Base-by-base conservation (phyloP, 2,329 filamentous ascomycete genomes). In the Fusarium lyarnte region DNA sequence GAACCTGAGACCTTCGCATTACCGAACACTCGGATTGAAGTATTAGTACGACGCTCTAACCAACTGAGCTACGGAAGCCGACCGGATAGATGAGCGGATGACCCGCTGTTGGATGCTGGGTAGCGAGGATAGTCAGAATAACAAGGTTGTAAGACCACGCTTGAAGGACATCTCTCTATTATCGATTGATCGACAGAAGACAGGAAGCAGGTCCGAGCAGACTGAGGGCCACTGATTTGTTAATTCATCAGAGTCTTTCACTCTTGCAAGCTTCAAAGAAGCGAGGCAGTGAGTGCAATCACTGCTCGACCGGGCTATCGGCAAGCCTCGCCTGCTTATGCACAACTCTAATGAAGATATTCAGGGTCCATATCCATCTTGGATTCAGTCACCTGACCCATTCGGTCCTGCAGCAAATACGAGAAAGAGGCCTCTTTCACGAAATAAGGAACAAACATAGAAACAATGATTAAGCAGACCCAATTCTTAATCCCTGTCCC, bases 51-150 rank as follows among this genome's bases (percentile, higher is more conserved):
- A 66, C 63, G 63, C 63, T 66, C 63, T 66, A 66, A 66, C 63
- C 63, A 66, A 66, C 63, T 66, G 63, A 76, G 76, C 76, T 76
- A 74, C 69, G 71, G 71, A 74, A 74, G 72, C 72, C 72, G 49
- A 70, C 71, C 72, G 55, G 63, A 55, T 55, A 21, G 14, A 25
- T 58, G 17, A 57, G 43, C 63, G 43, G 63, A 57, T 63, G 68
- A 71, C 57, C 69, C 63, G 63, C 69, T 71, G 38, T 68, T 71
- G 38, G 69, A 54, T 72, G 57, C 19, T 33, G 39, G 19, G 13
- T 27, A 16, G 6, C 6, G 21, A 16, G 1, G 6, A 68, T 54
- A 68, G 33, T 11, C 33, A 31, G 7, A 35, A 23, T 36, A 72
- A 68, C 13, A 71, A 64, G 29, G 52, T 49, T 51, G 12, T 13